Evolutionary conservation across 768 basidiomycete genomes (phyloP).

Genomic region (Pisolithus albus): DNA sequence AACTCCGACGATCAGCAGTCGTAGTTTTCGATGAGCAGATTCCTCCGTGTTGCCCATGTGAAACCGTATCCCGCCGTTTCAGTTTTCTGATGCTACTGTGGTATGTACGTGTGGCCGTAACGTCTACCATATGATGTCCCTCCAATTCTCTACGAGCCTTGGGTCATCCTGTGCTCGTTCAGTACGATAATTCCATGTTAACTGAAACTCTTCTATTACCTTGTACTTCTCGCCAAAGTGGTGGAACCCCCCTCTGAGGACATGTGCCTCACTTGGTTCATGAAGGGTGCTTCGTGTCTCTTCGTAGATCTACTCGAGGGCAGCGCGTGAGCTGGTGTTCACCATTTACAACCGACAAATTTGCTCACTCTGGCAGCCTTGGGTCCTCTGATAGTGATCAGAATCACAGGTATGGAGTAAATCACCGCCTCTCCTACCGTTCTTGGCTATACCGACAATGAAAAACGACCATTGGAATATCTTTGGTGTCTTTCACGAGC

Average conservation of each 20-base stretch:
- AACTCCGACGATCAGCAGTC: conserved; percentile 7
- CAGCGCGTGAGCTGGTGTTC: conserved; percentile 5
- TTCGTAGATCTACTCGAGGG: conserved; percentile 51
- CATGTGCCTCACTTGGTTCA: conserved; percentile 44
- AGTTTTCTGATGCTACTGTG: too few relatives aligned
- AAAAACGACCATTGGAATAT: conserved; percentile 61
- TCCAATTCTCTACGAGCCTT: conserved; percentile 71
- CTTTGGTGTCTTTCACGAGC: conserved; percentile 54
- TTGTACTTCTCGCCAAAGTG: conserved; percentile 66
- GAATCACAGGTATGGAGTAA: neutral
- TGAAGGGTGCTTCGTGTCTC: conserved; percentile 48
- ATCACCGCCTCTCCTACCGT: conserved; percentile 42
- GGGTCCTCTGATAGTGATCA: conserved; percentile 49
- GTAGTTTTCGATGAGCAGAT: neutral
- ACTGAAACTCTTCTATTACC: conserved; percentile 26
- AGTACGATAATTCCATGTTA: neutral
- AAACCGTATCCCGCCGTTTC: too few relatives aligned
- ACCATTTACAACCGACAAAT: neutral
- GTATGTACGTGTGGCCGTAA: neutral
- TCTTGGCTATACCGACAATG: conserved; percentile 75
- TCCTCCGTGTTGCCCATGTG: too few relatives aligned
- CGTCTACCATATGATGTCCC: conserved; percentile 52
- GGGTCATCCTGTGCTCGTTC: conserved; percentile 47
- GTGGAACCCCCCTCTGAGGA: conserved; percentile 68
- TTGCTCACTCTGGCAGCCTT: conserved; percentile 62